Conservation (phyloP, 1,284 basidiomycete species). For the Laetiporus sulphureus region DNA sequence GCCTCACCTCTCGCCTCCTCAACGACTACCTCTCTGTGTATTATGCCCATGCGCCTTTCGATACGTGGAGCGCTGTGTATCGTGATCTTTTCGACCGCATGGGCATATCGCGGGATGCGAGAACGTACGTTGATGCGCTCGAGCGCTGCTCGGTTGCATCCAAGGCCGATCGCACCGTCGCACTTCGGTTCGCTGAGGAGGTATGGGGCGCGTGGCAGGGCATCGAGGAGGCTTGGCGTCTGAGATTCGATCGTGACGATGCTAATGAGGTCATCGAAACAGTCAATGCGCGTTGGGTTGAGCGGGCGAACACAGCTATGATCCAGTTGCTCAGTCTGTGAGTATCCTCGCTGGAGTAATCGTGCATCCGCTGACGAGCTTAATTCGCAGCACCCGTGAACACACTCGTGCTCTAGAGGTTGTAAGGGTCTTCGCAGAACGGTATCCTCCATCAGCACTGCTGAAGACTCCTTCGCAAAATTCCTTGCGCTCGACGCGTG, state of each 20-base stretch:
- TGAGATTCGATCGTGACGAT: conserved; percentile 12
- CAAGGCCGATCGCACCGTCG: conserved; percentile 39
- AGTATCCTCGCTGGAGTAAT: too few species aligned
- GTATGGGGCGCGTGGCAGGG: conserved; percentile 53
- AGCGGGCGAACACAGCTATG: conserved; percentile 58
- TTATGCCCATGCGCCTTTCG: conserved; percentile 55
- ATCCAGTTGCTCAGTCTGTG: conserved; percentile 57
- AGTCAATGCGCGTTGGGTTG: conserved; percentile 44
- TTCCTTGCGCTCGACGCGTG: conserved; percentile 47
- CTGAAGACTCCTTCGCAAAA: conserved; percentile 33
- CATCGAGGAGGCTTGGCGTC: conserved; percentile 31
- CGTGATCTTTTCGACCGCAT: conserved; percentile 39
- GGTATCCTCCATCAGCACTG: conserved; percentile 49
- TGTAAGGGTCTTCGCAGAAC: conserved; percentile 47
- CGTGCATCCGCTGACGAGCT: too few species aligned
- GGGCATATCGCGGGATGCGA: conserved; percentile 41
- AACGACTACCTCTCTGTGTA: conserved; percentile 83
- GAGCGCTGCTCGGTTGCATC: conserved; percentile 53
- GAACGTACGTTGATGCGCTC: conserved; percentile 58
- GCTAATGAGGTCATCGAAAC: conserved; percentile 21
- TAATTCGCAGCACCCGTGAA: conserved; percentile 44
- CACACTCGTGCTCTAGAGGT: conserved; percentile 45
- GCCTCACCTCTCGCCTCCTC: conserved; percentile 56
- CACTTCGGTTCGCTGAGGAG: conserved; percentile 44
- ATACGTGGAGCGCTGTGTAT: conserved; percentile 41